Evolutionary conservation across 352 stramenopile species (phyloP).

Genomic region (Pythium phragmiticola): DNA sequence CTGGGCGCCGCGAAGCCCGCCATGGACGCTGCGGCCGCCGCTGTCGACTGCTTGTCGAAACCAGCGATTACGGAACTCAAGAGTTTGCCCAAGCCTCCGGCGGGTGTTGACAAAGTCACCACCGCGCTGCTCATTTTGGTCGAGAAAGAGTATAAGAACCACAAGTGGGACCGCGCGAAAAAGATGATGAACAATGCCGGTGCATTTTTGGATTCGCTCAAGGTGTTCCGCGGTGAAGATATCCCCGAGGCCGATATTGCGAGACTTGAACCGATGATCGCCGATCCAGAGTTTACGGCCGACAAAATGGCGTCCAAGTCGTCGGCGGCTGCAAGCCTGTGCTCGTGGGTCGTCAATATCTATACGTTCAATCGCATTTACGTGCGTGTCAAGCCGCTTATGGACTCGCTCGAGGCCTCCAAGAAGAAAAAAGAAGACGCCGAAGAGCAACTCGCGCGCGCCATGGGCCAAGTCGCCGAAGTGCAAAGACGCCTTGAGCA

Average conservation of each 20-base stretch:
- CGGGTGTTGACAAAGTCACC: conserved; percentile 94
- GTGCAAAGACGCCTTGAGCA: conserved; percentile 77
- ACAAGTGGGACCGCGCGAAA: conserved; percentile 94
- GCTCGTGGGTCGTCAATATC: conserved; percentile 94
- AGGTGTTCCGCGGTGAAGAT: conserved; percentile 91
- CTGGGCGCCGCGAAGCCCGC: conserved; percentile 94
- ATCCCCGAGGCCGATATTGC: conserved; percentile 86
- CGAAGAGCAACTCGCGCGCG: conserved; percentile 72
- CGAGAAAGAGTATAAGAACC: conserved; percentile 92
- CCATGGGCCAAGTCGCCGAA: conserved; percentile 79
- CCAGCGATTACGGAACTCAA: conserved; percentile 97
- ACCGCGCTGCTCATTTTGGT: conserved; percentile 90
- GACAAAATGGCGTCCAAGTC: conserved; percentile 95
- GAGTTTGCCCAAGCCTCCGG: conserved; percentile 93
- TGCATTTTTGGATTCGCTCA: conserved; percentile 88
- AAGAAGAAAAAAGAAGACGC: conserved; percentile 71
- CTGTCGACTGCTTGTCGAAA: conserved; percentile 97
- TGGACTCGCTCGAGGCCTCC: conserved; percentile 89
- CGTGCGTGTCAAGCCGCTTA: conserved; percentile 91
- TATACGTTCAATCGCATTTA: conserved; percentile 92
- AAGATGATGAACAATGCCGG: conserved; percentile 96
- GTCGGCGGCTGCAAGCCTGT: conserved; percentile 88
- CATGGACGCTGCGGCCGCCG: conserved; percentile 94
- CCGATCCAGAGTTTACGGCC: conserved; percentile 91
- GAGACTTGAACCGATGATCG: conserved; percentile 81